These are phyloP conservation scores for Ascobolus immersus DNA, from an alignment of 495 filamentous ascomycete species.

Conservation along the genomic window DNA sequence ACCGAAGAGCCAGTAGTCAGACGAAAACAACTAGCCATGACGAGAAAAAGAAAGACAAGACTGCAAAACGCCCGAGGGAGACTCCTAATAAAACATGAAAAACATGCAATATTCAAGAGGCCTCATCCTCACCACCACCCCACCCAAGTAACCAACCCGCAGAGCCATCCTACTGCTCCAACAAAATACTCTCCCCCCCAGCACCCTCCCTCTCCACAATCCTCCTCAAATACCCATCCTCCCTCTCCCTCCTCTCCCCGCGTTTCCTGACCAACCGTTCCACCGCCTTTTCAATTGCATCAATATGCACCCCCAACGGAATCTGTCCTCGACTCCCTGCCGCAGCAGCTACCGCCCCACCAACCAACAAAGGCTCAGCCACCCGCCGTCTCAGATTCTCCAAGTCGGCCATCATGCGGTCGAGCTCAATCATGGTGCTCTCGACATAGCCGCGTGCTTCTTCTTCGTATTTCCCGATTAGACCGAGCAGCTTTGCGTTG, in stretches of 20 bases:
- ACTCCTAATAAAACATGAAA: neutral
- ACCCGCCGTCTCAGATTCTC: conserved; percentile 13
- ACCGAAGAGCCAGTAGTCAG: too few species aligned
- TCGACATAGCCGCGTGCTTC: conserved; percentile 15
- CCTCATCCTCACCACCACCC: too few species aligned
- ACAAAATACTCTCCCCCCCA: conserved; percentile 11
- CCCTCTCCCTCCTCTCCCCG: conserved; percentile 10
- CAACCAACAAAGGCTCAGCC: conserved; percentile 12
- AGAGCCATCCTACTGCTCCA: conserved; percentile 3
- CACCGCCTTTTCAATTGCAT: conserved; percentile 11
- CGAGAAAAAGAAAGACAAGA: too few species aligned
- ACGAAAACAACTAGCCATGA: too few species aligned
- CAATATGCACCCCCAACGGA: conserved; percentile 11
- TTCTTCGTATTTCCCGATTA: conserved; percentile 15
- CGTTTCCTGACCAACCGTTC: conserved; percentile 10
- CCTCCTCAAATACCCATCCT: conserved; percentile 11
- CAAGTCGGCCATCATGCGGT: conserved; percentile 15
- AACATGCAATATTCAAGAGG: too few species aligned
- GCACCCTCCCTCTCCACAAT: conserved; percentile 6
- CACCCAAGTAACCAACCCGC: too few species aligned
- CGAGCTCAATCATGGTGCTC: conserved; percentile 14
- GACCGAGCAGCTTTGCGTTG: conserved; percentile 13
- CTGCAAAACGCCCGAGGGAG: too few species aligned
- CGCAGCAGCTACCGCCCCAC: neutral
- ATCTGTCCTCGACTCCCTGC: neutral